These are phyloP conservation scores for Striga hermonthica DNA, from an alignment of 305 asterid species.

Conservation along the genomic window DNA sequence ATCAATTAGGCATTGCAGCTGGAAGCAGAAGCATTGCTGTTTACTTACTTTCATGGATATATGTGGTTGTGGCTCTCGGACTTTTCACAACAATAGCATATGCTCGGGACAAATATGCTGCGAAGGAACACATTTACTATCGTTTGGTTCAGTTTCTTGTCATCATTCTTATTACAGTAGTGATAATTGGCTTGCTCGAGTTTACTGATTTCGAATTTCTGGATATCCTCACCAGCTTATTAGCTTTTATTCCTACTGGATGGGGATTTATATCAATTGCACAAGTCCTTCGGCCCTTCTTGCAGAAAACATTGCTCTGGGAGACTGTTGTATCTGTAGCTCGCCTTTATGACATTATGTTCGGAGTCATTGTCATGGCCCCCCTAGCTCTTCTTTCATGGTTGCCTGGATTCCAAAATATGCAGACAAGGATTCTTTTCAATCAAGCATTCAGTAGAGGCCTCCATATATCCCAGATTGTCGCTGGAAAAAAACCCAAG, in stretches of 20 bases:
- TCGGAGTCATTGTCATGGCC: constrained; percentile 73
- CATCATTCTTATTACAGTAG: constrained; percentile 47
- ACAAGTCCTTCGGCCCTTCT: constrained; percentile 62
- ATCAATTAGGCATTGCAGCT: constrained; percentile 49
- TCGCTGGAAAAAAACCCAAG: constrained; percentile 72
- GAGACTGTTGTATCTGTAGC: constrained; percentile 63
- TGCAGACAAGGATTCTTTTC: constrained; percentile 92
- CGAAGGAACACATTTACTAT: constrained; percentile 53
- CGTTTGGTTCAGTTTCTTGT: constrained; percentile 52
- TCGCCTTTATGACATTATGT: constrained; percentile 73
- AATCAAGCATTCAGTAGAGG: constrained; percentile 91
- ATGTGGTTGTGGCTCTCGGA: constrained; percentile 39
- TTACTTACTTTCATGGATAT: constrained; percentile 62
- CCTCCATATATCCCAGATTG: constrained; percentile 77
- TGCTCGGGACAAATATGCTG: constrained; percentile 48
- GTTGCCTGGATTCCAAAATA: constrained; percentile 90
- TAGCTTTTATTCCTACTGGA: constrained; percentile 85
- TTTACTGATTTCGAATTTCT: constrained; percentile 58
- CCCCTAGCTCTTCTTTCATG: constrained; percentile 80
- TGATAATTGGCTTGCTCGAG: constrained; percentile 54
- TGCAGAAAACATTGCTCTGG: constrained; percentile 64
- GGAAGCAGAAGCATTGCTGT: constrained; percentile 48
- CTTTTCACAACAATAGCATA: constrained; percentile 38
- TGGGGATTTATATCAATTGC: constrained; percentile 82
- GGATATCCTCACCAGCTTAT: constrained; percentile 70